Conservation (phyloP, 78 protist genomes). For the Trichosphaerium sp. region DNA sequence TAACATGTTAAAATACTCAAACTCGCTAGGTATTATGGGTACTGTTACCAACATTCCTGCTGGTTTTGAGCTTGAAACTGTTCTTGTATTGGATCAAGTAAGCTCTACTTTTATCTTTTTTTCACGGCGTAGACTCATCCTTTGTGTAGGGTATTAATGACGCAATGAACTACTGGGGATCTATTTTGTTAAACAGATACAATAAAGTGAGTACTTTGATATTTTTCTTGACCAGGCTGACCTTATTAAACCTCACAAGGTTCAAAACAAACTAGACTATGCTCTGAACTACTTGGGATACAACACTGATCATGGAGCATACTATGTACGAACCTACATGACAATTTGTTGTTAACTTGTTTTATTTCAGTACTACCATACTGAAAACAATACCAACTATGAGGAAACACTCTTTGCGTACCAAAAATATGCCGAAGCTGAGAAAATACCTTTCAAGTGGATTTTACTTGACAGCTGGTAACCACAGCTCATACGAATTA, state of each 20-base stretch:
- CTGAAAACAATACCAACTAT: constrained; percentile 5
- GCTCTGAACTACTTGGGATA: constrained; percentile 19
- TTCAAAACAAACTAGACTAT: neutral
- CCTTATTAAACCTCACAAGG: too few species aligned
- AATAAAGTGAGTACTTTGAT: constrained; percentile 4
- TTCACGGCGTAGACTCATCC: too few species aligned
- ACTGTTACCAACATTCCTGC: neutral
- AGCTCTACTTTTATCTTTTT: too few species aligned
- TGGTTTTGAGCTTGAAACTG: neutral
- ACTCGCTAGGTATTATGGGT: constrained; percentile 12
- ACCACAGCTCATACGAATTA: constrained; percentile 3
- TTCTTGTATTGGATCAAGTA: neutral
- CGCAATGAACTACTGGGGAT: constrained; percentile 15
- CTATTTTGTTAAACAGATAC: neutral
- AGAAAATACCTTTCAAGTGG: neutral
- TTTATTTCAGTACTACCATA: constrained; percentile 41
- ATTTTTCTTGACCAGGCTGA: too few species aligned
- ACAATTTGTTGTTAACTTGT: too few species aligned
- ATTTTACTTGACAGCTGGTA: constrained; percentile 36
- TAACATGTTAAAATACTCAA: too few species aligned
- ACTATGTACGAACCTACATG: too few species aligned
- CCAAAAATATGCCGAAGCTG: neutral
- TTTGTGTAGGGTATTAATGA: neutral
- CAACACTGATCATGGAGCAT: constrained; percentile 39
- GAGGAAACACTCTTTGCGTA: constrained; percentile 11